Evolutionary conservation across 352 stramenopile genomes (phyloP).

Genomic region (Phytophthora multivora): DNA sequence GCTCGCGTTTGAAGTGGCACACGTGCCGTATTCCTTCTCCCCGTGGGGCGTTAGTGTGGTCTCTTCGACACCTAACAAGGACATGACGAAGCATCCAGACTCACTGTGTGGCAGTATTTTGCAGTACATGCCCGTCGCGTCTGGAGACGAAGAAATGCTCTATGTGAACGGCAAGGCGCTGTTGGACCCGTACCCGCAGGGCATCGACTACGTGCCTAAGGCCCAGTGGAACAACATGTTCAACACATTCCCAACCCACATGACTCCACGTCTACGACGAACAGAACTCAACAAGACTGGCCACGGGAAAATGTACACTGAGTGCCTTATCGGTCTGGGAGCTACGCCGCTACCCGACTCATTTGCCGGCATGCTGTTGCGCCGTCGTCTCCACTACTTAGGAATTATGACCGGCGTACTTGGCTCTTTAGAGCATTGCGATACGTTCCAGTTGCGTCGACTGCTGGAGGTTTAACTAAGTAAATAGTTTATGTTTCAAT

Average conservation of each 20-base stretch:
- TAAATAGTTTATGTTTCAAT: constrained; percentile 7
- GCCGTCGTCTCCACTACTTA: constrained; percentile 43
- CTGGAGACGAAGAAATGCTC: constrained; percentile 23
- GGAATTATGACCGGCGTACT: constrained; percentile 24
- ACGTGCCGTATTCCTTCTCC: constrained; percentile 45
- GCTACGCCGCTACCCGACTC: constrained; percentile 34
- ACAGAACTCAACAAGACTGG: constrained; percentile 14
- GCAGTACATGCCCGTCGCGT: constrained; percentile 16
- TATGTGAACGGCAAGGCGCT: constrained; percentile 32
- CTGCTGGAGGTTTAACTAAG: constrained; percentile 16
- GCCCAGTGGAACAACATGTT: constrained; percentile 44
- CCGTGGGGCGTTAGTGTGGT: constrained; percentile 48
- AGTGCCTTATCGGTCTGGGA: constrained; percentile 49
- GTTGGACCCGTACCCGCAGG: constrained; percentile 28
- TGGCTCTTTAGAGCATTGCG: constrained; percentile 22
- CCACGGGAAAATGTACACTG: constrained; percentile 31
- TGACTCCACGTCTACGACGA: constrained; percentile 29
- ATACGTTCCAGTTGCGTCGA: constrained; percentile 22
- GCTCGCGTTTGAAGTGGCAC: constrained; percentile 43
- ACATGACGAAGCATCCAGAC: constrained; percentile 41
- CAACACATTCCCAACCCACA: constrained; percentile 46
- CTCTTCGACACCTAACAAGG: constrained; percentile 36
- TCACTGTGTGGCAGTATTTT: constrained; percentile 51
- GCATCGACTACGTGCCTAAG: constrained; percentile 35
- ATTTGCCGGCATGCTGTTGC: constrained; percentile 40